Conservation (phyloP, 495 filamentous ascomycete genomes). For the Cercophora newfieldiana region DNA sequence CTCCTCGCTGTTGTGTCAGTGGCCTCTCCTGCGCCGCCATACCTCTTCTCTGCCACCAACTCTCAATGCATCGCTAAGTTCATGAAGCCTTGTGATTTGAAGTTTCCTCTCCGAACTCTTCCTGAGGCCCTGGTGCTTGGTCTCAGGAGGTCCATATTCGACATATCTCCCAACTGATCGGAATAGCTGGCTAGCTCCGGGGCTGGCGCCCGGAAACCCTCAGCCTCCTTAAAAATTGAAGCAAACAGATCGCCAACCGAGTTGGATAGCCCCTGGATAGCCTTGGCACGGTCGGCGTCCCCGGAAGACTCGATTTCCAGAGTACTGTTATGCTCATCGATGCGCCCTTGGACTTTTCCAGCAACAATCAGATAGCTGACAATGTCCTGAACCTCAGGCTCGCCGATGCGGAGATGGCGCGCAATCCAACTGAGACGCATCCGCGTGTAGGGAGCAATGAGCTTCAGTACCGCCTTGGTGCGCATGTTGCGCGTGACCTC, state of each 20-base stretch:
- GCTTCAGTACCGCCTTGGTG: slow-evolving; percentile 88
- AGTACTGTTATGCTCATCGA: slow-evolving; percentile 82
- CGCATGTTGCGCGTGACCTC: slow-evolving; percentile 98
- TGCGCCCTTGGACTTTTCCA: slow-evolving; percentile 78
- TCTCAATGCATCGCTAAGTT: not conserved
- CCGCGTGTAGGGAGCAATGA: slow-evolving; percentile 92
- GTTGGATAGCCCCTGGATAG: slow-evolving; percentile 71
- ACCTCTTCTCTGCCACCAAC: not conserved
- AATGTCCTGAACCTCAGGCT: slow-evolving; percentile 88
- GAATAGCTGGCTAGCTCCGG: slow-evolving; percentile 8
- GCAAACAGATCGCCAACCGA: slow-evolving; percentile 66
- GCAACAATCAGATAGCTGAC: slow-evolving; percentile 90
- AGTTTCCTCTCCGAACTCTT: slow-evolving; percentile 6
- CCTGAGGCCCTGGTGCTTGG: not conserved
- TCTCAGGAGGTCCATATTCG: not conserved
- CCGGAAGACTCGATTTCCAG: slow-evolving; percentile 74
- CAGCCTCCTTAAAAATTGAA: slow-evolving; percentile 67
- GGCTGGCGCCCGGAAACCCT: slow-evolving; percentile 57
- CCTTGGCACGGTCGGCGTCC: slow-evolving; percentile 71
- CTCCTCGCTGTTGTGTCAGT: no score
- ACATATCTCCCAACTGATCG: slow-evolving; percentile 16
- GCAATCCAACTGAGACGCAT: slow-evolving; percentile 87
- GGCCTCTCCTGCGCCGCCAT: not conserved
- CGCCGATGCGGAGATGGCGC: slow-evolving; percentile 77
- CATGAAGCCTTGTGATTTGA: not conserved